Base-by-base conservation (phyloP, 192 early-diverging fungal genomes). In the Mortierella claussenii region DNA sequence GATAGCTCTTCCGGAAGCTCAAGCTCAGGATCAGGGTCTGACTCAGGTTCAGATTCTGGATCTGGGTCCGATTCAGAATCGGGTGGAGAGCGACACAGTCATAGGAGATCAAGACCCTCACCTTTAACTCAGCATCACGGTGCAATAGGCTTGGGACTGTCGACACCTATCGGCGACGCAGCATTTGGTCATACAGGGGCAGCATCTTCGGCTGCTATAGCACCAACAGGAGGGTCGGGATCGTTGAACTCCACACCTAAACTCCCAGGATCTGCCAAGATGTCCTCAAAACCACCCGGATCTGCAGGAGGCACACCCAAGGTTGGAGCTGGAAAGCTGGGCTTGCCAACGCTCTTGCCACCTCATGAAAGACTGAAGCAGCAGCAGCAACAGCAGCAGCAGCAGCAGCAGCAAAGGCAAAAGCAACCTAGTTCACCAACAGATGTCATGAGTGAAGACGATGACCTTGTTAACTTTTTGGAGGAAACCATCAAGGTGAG, bases 61-160 rank as follows among this genome's bases (percentile, higher is more conserved):
- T 75, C 73, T 5, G 63, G 58, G 1, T 66, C 64, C 12, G 64
- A 60, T 37, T 66, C 69, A 20, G 69, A 63, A 0, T 64, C 69
- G 17, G 61, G 32, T 23, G 3, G 27, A 6, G 62, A 50, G 5
- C 60, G 44, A 20, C 10, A n/a, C 8, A 56, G 15, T 26, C n/a
- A n/a, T n/a, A n/a, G n/a, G n/a, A n/a, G n/a, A n/a, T n/a, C n/a
- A n/a, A 74, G 45, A n/a, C 30, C 34, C 12, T 3, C 30, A 23
- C 45, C 8, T 10, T 7, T 40, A 40, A 7, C 37, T 40, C 60
- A 51, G 21, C 69, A 55, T 8, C 36, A 28, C 10, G 64, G 58
- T 6, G 12, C 73, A 33, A 60, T 76, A 17, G 73, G 64, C 17
- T 23, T 76, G 27, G 73, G 73, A 2, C 40, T 76, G 26, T 76